Percentiles rank a stretch among this genome's conserved stretches.
These are phyloP conservation scores for Blastobotrys niveus DNA, from an alignment of 1,139 yeast species.

Conservation along the genomic window DNA sequence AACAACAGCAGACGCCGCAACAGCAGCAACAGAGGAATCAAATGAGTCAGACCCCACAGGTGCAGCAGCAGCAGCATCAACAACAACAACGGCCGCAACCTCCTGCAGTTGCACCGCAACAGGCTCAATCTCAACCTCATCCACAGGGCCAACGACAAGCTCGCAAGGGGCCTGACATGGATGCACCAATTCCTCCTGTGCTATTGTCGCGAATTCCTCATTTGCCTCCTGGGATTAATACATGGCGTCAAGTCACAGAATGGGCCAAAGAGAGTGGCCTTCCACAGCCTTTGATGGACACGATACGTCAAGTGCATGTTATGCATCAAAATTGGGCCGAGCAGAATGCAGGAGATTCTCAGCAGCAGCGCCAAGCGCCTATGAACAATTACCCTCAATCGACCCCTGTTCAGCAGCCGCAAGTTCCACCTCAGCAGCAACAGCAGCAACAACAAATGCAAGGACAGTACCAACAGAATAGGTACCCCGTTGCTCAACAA, in stretches of 20 bases:
- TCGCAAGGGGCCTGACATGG: conserved; percentile 37
- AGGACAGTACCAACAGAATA: not conserved
- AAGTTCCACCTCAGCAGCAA: conserved; percentile 13
- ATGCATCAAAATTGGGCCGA: conserved; percentile 52
- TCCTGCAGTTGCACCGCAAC: conserved; percentile 22
- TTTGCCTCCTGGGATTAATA: conserved; percentile 72
- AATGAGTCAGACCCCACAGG: conserved; percentile 15
- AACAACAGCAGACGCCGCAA: conserved; percentile 13
- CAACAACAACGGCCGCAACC: conserved; percentile 24
- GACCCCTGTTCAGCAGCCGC: conserved; percentile 6
- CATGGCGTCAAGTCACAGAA: conserved; percentile 80
- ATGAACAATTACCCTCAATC: conserved; percentile 21
- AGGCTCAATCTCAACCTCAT: conserved; percentile 20
- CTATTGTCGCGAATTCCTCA: conserved; percentile 67
- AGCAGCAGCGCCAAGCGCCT: conserved; percentile 19
- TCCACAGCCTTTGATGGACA: conserved; percentile 48
- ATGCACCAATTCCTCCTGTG: conserved; percentile 71
- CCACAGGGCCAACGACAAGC: conserved; percentile 20
- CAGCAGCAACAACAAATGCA: conserved; percentile 10
- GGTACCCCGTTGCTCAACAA: conserved; percentile 3
- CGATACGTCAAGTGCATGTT: conserved; percentile 56
- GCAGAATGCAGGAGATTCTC: too few species aligned
- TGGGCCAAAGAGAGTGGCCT: conserved; percentile 39
- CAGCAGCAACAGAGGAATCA: conserved; percentile 20
- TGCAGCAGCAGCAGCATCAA: conserved; percentile 15